phyloP scores from a whole-genome alignment of 768 basidiomycete genomes.

The Naematelia encephala region DNA sequence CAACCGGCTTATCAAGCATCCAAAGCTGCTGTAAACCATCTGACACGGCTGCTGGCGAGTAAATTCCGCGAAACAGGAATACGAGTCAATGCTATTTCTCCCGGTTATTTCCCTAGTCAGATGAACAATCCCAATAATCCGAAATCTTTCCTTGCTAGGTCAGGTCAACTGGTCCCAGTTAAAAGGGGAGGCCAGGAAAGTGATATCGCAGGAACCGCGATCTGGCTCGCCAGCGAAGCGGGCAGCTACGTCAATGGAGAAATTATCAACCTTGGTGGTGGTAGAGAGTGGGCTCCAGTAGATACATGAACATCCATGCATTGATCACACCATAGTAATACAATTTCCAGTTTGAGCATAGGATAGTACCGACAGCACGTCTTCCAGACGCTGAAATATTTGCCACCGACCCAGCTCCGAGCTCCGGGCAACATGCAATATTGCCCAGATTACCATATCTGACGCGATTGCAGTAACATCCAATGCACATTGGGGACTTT shows the following conservation, averaged over 20 bases:
- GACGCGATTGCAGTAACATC: no score
- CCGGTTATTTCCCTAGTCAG: slow-evolving; percentile 25
- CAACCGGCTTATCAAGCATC: slow-evolving; percentile 32
- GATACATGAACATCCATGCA: no score
- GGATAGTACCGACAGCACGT: no score
- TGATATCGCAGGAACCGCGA: slow-evolving; percentile 22
- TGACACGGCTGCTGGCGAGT: slow-evolving; percentile 27
- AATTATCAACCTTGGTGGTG: slow-evolving; percentile 11
- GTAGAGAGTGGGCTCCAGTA: slow-evolving; percentile 9
- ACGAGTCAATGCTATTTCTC: slow-evolving; percentile 30
- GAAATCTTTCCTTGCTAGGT: slow-evolving; percentile 18
- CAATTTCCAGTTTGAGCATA: no score
- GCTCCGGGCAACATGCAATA: no score
- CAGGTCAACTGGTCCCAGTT: slow-evolving; percentile 21
- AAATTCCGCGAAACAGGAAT: slow-evolving; percentile 25
- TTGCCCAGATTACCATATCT: no score
- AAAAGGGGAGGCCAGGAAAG: slow-evolving; percentile 23
- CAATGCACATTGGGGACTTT: no score
- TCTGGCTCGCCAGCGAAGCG: slow-evolving; percentile 25
- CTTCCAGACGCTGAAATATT: no score
- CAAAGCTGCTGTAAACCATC: slow-evolving; percentile 25
- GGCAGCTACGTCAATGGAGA: slow-evolving; percentile 25
- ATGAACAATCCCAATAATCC: slow-evolving; percentile 28
- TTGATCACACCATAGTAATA: no score
- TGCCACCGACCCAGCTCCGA: no score